Conservation (phyloP, 331 rosid genomes). For the Spiraea crenata region DNA sequence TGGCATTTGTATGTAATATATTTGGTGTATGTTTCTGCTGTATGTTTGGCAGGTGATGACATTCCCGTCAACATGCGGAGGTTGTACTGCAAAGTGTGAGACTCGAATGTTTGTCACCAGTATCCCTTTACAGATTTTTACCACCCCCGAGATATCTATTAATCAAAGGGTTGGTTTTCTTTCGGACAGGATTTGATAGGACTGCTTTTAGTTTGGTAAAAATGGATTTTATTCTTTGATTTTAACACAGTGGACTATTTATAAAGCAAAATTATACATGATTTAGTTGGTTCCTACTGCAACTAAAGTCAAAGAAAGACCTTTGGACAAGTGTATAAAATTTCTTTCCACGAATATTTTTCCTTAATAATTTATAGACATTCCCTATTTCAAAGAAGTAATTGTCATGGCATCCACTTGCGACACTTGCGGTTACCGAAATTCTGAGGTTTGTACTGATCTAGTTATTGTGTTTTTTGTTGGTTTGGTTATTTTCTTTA, state of each 20-base stretch:
- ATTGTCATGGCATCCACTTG: slow-evolving; percentile 97
- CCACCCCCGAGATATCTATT: neutral
- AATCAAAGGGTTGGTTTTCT: neutral
- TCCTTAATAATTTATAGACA: slow-evolving; percentile 63
- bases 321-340: neutral
- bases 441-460: slow-evolving; percentile 76
- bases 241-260: neutral
- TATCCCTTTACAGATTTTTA: slow-evolving; percentile 50
- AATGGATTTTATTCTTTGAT: neutral
- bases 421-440: slow-evolving; percentile 92
- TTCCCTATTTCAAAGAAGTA: slow-evolving; percentile 96
- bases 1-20: neutral
- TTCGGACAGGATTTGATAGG: too few species aligned
- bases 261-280: neutral
- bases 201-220: neutral
- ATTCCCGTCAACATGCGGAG: slow-evolving; percentile 92
- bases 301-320: neutral
- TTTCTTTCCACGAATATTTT: slow-evolving; percentile 8
- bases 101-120: slow-evolving; percentile 95
- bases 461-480: slow-evolving; percentile 9
- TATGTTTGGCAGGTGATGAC: slow-evolving; percentile 79
- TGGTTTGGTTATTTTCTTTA: neutral
- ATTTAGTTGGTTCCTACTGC: neutral
- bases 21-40: neutral
- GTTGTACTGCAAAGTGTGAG: slow-evolving; percentile 65